Evolutionary conservation across 1,284 basidiomycete genomes (phyloP).

Genomic region (Meira nashicola): DNA sequence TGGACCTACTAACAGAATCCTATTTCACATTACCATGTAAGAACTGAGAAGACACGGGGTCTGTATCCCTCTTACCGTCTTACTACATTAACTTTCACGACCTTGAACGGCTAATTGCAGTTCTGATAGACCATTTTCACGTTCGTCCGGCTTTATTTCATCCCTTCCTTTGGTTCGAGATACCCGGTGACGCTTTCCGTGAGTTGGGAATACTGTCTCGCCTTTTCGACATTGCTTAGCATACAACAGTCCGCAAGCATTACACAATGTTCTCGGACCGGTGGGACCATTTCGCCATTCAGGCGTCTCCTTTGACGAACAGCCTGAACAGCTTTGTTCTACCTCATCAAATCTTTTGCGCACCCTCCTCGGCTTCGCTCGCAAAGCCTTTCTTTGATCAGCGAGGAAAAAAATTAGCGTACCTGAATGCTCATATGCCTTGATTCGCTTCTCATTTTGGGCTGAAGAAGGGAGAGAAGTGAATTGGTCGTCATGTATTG

Average conservation of each 20-base stretch:
- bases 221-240: conserved; percentile 23
- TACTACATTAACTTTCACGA: no score
- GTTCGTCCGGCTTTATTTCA: not conserved
- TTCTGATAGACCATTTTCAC: not conserved
- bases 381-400: no score
- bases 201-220: conserved; percentile 13
- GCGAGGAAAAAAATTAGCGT: no score
- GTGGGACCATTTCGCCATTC: conserved; percentile 30
- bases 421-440: no score
- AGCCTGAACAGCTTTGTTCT: conserved; percentile 21
- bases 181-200: not conserved
- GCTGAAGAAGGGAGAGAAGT: no score
- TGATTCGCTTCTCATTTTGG: no score
- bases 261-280: conserved; percentile 26
- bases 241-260: conserved; percentile 26
- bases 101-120: conserved; percentile 3
- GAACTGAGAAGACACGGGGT: no score
- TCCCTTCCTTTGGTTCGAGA: not conserved
- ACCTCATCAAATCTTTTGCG: conserved; percentile 8
- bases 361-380: not conserved
- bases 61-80: no score
- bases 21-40: no score
- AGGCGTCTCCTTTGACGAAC: conserved; percentile 22
- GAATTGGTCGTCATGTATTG: no score
- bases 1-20: no score